Evolutionary conservation across 306 rosid species (phyloP), one percentile per base, ranked within the genome.

Genomic region (Pterocarpus macrocarpus): DNA sequence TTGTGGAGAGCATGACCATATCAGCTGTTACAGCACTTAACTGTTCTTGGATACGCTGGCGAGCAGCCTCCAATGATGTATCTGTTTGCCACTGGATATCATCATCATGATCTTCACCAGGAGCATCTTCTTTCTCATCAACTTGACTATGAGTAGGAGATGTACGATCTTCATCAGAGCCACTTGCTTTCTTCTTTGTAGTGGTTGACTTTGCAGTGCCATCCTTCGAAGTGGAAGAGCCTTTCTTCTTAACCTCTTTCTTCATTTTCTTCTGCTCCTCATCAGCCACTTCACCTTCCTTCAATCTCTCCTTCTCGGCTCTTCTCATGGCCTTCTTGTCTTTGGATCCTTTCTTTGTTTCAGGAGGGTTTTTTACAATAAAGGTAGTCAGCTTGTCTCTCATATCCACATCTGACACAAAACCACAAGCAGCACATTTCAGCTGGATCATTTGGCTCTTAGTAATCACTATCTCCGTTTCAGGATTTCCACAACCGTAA

Each of bases 351-450:
- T 89, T 92, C 87, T 91, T 91, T 63, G 82, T 87, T 80, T 89
- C 95, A 1, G 92, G 95, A 35, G 97, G 94, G 71, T 92, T 92
- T 88, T 92, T 92, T 7, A 92, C 79, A 36, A 92, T 92, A 70
- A 92, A 91, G 33, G 95, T 80, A 0, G 95, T 92, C 41, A 92
- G 92, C 83, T 92, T 92, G 88, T 89, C 91, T 77, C 97, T 89
- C 94, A 92, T 90, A 73, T 92, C 97, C 57, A 91, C 94, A 83
- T 91, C 95, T 2, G 95, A 92, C 41, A 92, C 35, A 71, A 84
- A 88, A 34, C 97, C 97, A 82, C 97, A 92, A 1, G 97, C 95
- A 55, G 97, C 97, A 67, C 97, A 92, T 74, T 92, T 92, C 69
- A 92, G 86, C 38, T 62, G 89, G 81, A 91, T 58, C 95, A 92